Percentiles rank a stretch among this genome's conserved stretches.
Conservation (phyloP, 441 rosid genomes). For the Adansonia rubrostipa region DNA sequence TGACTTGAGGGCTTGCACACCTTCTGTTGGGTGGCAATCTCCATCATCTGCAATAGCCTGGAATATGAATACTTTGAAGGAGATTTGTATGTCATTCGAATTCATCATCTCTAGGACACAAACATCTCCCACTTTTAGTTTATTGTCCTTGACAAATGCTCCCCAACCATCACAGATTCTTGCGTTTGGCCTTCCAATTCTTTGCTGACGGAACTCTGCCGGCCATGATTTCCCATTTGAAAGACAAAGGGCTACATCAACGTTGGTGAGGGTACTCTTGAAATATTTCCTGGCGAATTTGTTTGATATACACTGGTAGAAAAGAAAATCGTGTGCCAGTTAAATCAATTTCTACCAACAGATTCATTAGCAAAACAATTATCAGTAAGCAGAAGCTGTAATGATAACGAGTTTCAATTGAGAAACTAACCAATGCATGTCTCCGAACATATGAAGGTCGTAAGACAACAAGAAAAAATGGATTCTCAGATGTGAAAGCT, state of each 20-base stretch:
- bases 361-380: background rate
- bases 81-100: background rate
- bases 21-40: background rate
- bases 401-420: background rate
- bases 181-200: background rate
- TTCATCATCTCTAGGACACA: constrained; percentile 38
- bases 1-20: background rate
- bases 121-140: constrained; percentile 35
- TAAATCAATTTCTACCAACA: background rate
- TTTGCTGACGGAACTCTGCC: background rate
- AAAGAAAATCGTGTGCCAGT: background rate
- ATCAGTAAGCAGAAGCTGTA: background rate
- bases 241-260: constrained; percentile 18
- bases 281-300: constrained; percentile 25
- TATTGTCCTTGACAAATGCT: constrained; percentile 27
- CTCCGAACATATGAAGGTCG: constrained; percentile 18
- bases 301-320: constrained; percentile 21
- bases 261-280: background rate
- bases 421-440: constrained; percentile 26
- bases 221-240: constrained; percentile 35
- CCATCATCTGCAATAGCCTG: constrained; percentile 1
- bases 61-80: constrained; percentile 27
- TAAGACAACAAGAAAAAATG: constrained; percentile 26
- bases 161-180: constrained; percentile 32
- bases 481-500: constrained; percentile 30